A percentile compares a stretch with the other conserved stretches of the same genome.
These are phyloP conservation scores for Prunus yedoensis DNA, from an alignment of 331 rosid species.

Conservation along the genomic window DNA sequence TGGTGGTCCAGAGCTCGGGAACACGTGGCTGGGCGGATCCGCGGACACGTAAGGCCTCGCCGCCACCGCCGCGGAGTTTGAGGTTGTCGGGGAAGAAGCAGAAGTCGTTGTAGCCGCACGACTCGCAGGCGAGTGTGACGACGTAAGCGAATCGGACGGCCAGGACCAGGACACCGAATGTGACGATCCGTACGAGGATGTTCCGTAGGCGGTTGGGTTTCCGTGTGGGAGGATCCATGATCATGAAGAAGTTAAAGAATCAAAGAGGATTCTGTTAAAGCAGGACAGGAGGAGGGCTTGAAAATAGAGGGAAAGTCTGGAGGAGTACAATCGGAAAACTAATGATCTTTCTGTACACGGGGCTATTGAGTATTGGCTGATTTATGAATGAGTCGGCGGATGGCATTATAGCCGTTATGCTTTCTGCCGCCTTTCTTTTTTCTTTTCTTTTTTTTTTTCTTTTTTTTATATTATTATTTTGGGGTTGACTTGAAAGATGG, in stretches of 20 bases:
- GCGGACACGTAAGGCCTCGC: neutral
- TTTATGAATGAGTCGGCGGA: neutral
- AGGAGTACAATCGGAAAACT: no score
- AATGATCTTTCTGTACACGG: neutral
- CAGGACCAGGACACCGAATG: conserved; percentile 40
- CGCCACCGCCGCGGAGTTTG: neutral
- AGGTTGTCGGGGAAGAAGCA: conserved; percentile 42
- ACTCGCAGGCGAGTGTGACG: conserved; percentile 37
- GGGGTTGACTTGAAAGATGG: no score
- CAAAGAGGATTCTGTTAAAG: neutral
- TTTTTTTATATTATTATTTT: no score
- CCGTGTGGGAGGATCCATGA: conserved; percentile 39
- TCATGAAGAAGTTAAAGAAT: neutral
- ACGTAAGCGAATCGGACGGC: conserved; percentile 46
- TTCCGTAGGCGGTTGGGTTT: conserved; percentile 28
- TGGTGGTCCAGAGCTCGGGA: conserved; percentile 20
- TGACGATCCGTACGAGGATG: conserved; percentile 36
- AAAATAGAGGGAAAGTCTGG: neutral
- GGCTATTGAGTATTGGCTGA: neutral
- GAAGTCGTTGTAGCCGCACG: conserved; percentile 36
- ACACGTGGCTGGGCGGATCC: neutral
- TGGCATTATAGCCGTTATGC: neutral
- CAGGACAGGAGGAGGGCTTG: neutral
- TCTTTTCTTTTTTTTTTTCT: no score
- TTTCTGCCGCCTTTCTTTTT: neutral